Evolutionary conservation across 768 basidiomycete genomes (phyloP).

Genomic region (Tephrocybe sp.): DNA sequence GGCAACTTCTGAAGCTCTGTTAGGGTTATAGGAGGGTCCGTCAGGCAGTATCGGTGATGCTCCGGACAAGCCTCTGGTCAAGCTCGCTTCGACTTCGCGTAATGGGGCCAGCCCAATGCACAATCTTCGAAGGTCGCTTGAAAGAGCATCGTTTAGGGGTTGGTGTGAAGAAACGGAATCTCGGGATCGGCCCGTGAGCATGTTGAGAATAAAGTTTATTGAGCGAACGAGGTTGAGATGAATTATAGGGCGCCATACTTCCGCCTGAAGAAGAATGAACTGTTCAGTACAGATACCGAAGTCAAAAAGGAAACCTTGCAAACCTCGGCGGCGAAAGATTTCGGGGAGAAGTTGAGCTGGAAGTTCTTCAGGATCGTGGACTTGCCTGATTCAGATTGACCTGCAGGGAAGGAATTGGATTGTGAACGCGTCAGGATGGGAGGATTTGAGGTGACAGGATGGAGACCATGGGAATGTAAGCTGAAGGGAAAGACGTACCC

Average conservation of each 20-base stretch:
- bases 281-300: not conserved
- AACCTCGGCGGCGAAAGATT: constrained; percentile 55
- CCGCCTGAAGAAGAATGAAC: constrained; percentile 28
- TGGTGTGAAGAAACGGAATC: constrained; percentile 16
- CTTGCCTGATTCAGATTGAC: constrained; percentile 69
- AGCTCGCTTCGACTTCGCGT: constrained; percentile 50
- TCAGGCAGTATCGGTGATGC: constrained; percentile 11
- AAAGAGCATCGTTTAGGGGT: constrained; percentile 23
- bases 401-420: constrained; percentile 31
- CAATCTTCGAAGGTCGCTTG: constrained; percentile 40
- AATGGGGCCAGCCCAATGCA: constrained; percentile 53
- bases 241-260: constrained; percentile 63
- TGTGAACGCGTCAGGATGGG: not conserved
- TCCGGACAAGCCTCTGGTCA: constrained; percentile 42
- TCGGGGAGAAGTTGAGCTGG: constrained; percentile 58
- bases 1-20: constrained; percentile 44
- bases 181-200: constrained; percentile 22
- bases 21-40: constrained; percentile 30
- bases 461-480: not conserved
- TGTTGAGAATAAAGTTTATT: constrained; percentile 37
- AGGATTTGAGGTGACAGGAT: not conserved
- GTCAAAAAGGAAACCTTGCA: constrained; percentile 2
- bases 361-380: constrained; percentile 68
- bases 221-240: constrained; percentile 65
- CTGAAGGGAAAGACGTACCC: constrained; percentile 36